phyloP scores from a whole-genome alignment of 306 rosid species.

The Comarum palustre region DNA sequence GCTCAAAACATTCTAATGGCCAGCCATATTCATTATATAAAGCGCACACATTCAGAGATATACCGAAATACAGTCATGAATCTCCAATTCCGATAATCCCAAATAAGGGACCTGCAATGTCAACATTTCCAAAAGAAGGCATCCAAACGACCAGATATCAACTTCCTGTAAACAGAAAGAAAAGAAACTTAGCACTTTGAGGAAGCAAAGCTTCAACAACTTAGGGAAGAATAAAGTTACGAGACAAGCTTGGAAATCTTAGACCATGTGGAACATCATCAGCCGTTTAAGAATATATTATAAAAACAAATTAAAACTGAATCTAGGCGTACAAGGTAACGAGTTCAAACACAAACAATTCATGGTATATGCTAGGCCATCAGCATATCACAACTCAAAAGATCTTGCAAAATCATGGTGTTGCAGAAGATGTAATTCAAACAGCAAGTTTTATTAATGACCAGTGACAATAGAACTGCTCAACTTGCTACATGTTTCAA shows the following conservation, averaged over 20 bases:
- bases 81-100: constrained; percentile 52
- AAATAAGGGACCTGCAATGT: constrained; percentile 67
- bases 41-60: constrained; percentile 3
- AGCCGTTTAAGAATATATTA: background rate
- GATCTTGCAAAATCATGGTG: background rate
- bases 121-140: constrained; percentile 78
- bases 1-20: background rate
- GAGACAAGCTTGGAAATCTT: background rate
- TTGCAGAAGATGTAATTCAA: background rate
- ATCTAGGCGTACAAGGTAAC: background rate
- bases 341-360: background rate
- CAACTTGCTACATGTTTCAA: background rate
- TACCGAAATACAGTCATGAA: constrained; percentile 71
- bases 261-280: background rate
- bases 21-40: background rate
- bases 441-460: background rate
- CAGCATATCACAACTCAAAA: background rate
- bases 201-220: background rate
- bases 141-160: constrained; percentile 98
- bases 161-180: constrained; percentile 59
- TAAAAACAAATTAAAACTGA: background rate
- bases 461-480: background rate
- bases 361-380: background rate
- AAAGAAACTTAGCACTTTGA: constrained; percentile 4
- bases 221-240: background rate